Evolutionary conservation across 805 yeast species (phyloP), one percentile per base, ranked within the genome.

Genomic region (Yamadazyma sp.): DNA sequence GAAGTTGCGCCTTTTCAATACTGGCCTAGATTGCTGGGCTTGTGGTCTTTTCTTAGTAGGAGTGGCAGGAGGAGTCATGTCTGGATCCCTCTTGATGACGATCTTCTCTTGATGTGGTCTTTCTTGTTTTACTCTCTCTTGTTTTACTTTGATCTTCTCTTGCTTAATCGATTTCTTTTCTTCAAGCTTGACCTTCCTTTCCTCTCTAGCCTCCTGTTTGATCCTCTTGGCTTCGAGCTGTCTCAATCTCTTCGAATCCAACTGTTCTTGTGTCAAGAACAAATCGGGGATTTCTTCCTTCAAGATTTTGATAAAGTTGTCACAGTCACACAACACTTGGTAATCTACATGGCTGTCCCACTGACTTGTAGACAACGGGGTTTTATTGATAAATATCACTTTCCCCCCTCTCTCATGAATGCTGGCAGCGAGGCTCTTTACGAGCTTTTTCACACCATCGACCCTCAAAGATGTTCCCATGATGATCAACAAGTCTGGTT

Each of bases 401-500:
- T 74, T 64, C 0, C 98, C 99, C 14, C 84, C 87, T 24, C 72
- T 73, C n/a, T 77, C 82, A 54, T 84, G 95, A 13, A 90, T 80
- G 13, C 75, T 75, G 44, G 74, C 74, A 32, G 95, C 80, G 44
- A 86, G 57, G 15, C 73, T 72, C 44, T 77, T 75, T 2, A 90
- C 96, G 14, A 91, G 67, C 47, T 76, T 78, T 53, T 80, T 84
- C 32, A 93, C 90, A 1, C 99, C 99, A 47, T 82, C 85, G 9
- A 91, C 98, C 62, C 81, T 85, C 27, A 93, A 67, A 4, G 96
- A 87, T 0, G 99, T 93, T 0, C 99, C 99, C 75, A 87, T 81
- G 8, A 91, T 84, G n/a, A 91, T 62, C 32, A 93, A 70, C 43
- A 86, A 56, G 53, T 89, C 95, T 0, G 97, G 95, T 42, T 67